phyloP scores from a whole-genome alignment of 2,329 filamentous ascomycete species.

The Colletotrichum simmondsii region DNA sequence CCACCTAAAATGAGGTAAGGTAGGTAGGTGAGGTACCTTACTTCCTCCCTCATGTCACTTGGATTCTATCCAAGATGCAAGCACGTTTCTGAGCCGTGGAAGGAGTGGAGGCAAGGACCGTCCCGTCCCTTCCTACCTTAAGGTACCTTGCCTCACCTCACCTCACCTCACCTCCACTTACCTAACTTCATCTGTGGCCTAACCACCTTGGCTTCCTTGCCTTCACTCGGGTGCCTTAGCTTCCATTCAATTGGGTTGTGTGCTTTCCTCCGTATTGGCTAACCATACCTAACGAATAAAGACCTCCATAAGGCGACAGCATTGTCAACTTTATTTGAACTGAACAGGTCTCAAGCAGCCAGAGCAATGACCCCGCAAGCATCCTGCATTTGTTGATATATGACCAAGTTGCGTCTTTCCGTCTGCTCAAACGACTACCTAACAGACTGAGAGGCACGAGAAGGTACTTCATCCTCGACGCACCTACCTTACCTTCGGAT shows the following conservation, averaged over 20 bases:
- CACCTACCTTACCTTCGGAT: too few species aligned
- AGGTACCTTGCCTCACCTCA: neutral
- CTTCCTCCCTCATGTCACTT: neutral
- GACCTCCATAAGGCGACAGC: neutral
- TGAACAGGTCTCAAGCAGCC: neutral
- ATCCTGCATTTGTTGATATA: neutral
- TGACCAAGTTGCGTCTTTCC: neutral
- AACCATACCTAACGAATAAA: neutral
- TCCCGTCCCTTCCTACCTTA: constrained; percentile 9
- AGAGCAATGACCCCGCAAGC: neutral
- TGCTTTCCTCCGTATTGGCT: neutral
- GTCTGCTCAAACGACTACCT: neutral
- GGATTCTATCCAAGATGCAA: neutral
- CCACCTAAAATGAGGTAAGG: too few species aligned
- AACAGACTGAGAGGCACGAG: neutral
- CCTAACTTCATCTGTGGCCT: neutral
- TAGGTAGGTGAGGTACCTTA: neutral
- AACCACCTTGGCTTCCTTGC: neutral
- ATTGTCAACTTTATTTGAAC: neutral
- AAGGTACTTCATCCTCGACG: neutral
- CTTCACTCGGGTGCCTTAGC: neutral
- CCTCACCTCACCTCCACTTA: neutral
- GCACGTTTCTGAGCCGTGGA: neutral
- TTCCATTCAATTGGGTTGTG: neutral
- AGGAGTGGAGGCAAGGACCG: neutral